These are phyloP conservation scores for Phellopilus nigrolimitatus DNA, from an alignment of 1,284 basidiomycete species.

Conservation along the genomic window DNA sequence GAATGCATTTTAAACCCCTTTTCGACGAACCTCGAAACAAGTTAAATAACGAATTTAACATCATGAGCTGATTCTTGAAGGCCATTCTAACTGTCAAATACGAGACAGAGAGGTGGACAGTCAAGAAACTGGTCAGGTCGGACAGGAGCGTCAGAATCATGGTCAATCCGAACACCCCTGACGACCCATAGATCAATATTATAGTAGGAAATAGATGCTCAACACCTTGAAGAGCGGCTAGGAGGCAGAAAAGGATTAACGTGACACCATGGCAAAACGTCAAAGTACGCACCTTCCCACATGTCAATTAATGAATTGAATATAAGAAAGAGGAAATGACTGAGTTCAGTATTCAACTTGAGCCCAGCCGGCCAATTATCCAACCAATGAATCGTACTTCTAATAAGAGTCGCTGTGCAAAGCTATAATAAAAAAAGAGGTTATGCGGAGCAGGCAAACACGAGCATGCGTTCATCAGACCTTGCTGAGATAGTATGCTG, in stretches of 20 bases:
- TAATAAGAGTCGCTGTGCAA: conserved; percentile 46
- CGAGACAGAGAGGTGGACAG: conserved; percentile 70
- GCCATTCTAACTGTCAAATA: conserved; percentile 64
- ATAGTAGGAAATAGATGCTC: conserved; percentile 43
- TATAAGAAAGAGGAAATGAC: conserved; percentile 72
- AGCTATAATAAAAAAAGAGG: conserved; percentile 29
- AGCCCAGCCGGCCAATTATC: conserved; percentile 95
- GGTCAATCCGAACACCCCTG: conserved; percentile 65
- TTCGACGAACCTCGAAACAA: conserved; percentile 81
- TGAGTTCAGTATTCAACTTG: conserved; percentile 93
- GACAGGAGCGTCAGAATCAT: conserved; percentile 62
- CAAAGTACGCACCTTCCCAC: conserved; percentile 62
- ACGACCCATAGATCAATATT: conserved; percentile 46
- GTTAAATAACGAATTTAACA: conserved; percentile 77
- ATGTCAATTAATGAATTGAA: conserved; percentile 58
- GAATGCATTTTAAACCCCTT: not conserved
- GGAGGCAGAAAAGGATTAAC: conserved; percentile 8
- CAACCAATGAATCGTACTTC: conserved; percentile 70
- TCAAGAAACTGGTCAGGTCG: conserved; percentile 64
- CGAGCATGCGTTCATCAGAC: conserved; percentile 29
- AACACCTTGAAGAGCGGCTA: conserved; percentile 31
- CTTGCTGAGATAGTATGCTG: conserved; percentile 37
- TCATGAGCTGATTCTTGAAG: conserved; percentile 60
- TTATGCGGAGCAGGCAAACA: conserved; percentile 11
- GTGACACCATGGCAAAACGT: conserved; percentile 18